Base-by-base conservation (phyloP, 257 asterid species). In the Nicotiana benthamiana region DNA sequence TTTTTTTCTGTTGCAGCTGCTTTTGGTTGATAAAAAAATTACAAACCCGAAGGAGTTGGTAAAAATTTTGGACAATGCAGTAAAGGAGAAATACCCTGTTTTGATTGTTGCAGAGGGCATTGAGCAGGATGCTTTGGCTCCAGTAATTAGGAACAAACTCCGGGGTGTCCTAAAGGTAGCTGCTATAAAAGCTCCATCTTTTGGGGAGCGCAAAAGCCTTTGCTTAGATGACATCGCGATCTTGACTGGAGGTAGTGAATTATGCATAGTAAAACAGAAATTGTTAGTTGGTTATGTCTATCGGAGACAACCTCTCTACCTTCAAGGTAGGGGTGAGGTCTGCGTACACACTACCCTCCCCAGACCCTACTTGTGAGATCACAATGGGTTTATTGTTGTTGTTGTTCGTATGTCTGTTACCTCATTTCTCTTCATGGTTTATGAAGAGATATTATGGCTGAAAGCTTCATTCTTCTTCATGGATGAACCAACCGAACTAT, bases 101-200 rank as follows among this genome's bases (percentile, higher is more conserved):
- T 84, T 94, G 43, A 89, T 94, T 81, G 67, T 94, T 15, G 95
- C 98, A 8, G 98, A 94, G 80, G 91, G 85, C 13, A 89, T 92
- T 61, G 97, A 94, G 85, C 86, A 89, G 80, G 95, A 92, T 24
- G 98, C 98, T 77, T 85, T 94, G 51, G 88, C 97, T 82, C 95
- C 98, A 0, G 91, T 94, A 6, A 91, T 91, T 77, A 89, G 93
- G 89, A 94, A 91, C 90, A 94, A 92, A 28, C 88, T 94, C 84
- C 91, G 83, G 85, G 97, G 97, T 52, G 90, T 78, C 43, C 81
- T 93, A 15, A 92, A 91, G 89, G 97, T 84, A 56, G 97, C 86
- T 24, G 98, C 94, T 10, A 87, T 94, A 46, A 91, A 84, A 88
- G 97, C 98, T 83, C 97, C 97, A 52, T 84, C 97, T 20, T 92